phyloP scores from a whole-genome alignment of 495 filamentous ascomycete genomes.

The Penicillium subrubescens region DNA sequence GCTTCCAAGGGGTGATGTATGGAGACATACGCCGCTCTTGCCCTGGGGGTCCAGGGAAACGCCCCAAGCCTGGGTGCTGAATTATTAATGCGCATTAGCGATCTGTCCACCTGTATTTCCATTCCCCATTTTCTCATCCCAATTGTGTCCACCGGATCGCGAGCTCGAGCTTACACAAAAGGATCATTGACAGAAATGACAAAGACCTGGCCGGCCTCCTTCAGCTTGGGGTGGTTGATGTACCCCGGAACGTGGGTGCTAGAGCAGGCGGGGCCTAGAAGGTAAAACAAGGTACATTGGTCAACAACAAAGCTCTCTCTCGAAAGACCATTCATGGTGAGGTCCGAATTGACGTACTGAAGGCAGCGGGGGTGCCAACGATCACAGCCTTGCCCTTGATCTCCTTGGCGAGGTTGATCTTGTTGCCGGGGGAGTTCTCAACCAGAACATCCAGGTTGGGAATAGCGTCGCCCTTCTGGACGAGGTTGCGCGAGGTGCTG shows the following conservation, averaged over 20 bases:
- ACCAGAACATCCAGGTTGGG: conserved; percentile 63
- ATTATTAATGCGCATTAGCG: conserved; percentile 4
- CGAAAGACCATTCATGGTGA: background rate
- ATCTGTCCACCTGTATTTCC: background rate
- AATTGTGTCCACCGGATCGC: background rate
- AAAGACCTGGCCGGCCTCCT: conserved; percentile 76
- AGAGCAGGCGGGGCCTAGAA: conserved; percentile 70
- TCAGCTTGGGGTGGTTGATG: conserved; percentile 71
- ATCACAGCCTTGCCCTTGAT: conserved; percentile 74
- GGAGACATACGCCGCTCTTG: conserved; percentile 68
- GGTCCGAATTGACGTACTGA: conserved; percentile 55
- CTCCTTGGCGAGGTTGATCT: conserved; percentile 80
- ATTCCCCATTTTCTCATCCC: background rate
- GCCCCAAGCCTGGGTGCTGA: conserved; percentile 86
- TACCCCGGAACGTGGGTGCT: conserved; percentile 79
- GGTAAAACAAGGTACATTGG: conserved; percentile 10
- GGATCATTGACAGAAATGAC: conserved; percentile 93
- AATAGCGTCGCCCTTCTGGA: conserved; percentile 62
- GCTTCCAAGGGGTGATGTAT: background rate
- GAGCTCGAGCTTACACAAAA: conserved; percentile 72
- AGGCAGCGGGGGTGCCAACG: conserved; percentile 89
- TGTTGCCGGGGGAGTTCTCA: conserved; percentile 70
- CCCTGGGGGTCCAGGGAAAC: conserved; percentile 68
- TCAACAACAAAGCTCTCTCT: background rate
- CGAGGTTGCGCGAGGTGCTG: conserved; percentile 56